A percentile compares a stretch with the other conserved stretches of the same genome.
These are phyloP conservation scores for Echites panduratus DNA, from an alignment of 257 asterid species.

Conservation along the genomic window DNA sequence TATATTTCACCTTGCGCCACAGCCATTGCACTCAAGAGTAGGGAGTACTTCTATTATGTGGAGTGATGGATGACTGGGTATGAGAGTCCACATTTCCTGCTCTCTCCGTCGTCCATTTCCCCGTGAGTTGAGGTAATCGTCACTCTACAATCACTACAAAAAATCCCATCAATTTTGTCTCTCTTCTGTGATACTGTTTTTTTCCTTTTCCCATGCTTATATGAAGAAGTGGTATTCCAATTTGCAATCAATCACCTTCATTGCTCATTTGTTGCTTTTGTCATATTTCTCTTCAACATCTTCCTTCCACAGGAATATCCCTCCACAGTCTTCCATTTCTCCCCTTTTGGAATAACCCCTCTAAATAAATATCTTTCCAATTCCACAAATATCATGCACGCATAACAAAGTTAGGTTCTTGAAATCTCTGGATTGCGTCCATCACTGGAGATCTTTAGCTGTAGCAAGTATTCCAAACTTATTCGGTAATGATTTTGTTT, in stretches of 20 bases:
- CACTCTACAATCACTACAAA: not conserved
- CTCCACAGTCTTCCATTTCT: not conserved
- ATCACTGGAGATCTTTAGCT: not conserved
- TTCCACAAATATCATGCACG: not conserved
- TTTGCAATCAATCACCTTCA: not conserved
- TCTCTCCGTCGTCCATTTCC: slow-evolving; percentile 6
- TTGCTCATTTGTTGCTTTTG: not conserved
- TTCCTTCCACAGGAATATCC: not conserved
- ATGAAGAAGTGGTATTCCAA: not conserved
- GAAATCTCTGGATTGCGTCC: not conserved
- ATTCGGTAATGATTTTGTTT: not conserved
- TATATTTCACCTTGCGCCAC: too few species aligned
- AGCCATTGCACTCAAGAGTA: too few species aligned
- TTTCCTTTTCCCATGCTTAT: not conserved
- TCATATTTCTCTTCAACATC: slow-evolving; percentile 2
- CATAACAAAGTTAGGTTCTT: not conserved
- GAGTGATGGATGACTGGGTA: not conserved
- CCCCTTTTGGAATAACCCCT: not conserved
- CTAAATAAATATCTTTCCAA: slow-evolving; percentile 1
- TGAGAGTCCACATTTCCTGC: not conserved
- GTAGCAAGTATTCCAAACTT: not conserved
- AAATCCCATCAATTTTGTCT: not conserved
- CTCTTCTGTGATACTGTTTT: not conserved
- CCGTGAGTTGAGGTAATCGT: not conserved
- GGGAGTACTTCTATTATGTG: too few species aligned